Evolutionary conservation across 306 rosid genomes (phyloP).

Genomic region (Ziziphus jujuba): DNA sequence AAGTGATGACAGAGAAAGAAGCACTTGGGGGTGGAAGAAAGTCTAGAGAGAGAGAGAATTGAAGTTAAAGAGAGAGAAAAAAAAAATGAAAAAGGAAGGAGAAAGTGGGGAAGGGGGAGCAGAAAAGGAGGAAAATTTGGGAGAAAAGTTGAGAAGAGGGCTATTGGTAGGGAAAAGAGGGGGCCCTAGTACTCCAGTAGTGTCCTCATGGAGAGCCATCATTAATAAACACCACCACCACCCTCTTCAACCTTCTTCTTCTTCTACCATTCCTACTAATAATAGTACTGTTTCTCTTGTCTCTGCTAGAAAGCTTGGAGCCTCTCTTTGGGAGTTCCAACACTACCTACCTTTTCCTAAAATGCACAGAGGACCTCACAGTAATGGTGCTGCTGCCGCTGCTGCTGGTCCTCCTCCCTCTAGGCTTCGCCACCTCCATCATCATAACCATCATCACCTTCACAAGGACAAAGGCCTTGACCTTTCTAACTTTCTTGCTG

Average conservation of each 20-base stretch:
- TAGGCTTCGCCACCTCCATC: constrained; percentile 64
- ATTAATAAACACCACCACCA: constrained; percentile 24
- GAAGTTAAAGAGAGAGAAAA: neutral
- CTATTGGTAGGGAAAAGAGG: constrained; percentile 56
- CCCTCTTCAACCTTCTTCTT: neutral
- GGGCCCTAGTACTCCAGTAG: constrained; percentile 70
- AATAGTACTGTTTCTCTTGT: neutral
- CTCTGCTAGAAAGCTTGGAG: constrained; percentile 77
- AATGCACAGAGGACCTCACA: constrained; percentile 58
- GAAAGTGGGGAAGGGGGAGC: constrained; percentile 50
- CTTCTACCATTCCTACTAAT: neutral
- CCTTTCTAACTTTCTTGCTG: constrained; percentile 53
- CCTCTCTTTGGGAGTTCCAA: constrained; percentile 82
- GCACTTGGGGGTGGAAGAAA: neutral
- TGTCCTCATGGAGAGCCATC: constrained; percentile 53
- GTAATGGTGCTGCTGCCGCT: constrained; percentile 37
- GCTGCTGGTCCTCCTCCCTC: constrained; percentile 25
- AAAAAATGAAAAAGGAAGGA: constrained; percentile 37
- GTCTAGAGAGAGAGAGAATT: constrained; percentile 20
- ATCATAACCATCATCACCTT: constrained; percentile 33
- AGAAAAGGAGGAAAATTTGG: constrained; percentile 79
- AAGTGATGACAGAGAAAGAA: constrained; percentile 22
- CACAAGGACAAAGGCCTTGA: constrained; percentile 55
- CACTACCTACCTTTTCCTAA: constrained; percentile 43
- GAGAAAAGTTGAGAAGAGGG: constrained; percentile 67